phyloP scores from a whole-genome alignment of 1,139 yeast species.

The Yamadazyma sp. region DNA sequence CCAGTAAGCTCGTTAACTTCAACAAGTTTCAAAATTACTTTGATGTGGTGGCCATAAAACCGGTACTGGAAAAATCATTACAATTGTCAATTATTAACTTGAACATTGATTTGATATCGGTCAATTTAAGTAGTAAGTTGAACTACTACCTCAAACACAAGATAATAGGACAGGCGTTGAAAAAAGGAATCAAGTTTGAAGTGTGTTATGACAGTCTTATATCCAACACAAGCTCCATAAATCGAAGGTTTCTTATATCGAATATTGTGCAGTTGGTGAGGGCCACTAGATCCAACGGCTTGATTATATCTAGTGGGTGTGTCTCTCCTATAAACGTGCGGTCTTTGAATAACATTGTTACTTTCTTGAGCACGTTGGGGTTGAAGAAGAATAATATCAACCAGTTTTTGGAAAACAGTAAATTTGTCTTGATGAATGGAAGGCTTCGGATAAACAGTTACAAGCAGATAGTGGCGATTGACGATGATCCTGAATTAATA shows the following conservation, averaged over 20 bases:
- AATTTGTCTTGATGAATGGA: conserved; percentile 67
- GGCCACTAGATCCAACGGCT: conserved; percentile 77
- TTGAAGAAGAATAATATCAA: conserved; percentile 62
- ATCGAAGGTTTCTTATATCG: conserved; percentile 61
- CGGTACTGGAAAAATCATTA: conserved; percentile 75
- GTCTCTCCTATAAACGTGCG: conserved; percentile 57
- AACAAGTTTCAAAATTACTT: conserved; percentile 61
- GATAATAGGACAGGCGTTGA: conserved; percentile 78
- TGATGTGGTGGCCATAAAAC: conserved; percentile 82
- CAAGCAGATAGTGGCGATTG: conserved; percentile 62
- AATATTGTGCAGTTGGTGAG: conserved; percentile 78
- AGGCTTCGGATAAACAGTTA: conserved; percentile 67
- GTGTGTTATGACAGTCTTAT: conserved; percentile 63
- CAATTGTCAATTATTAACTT: conserved; percentile 70
- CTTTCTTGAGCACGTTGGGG: conserved; percentile 69
- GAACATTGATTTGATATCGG: conserved; percentile 77
- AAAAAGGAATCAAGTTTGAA: conserved; percentile 81
- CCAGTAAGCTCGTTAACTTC: conserved; percentile 72
- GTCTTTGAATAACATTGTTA: conserved; percentile 66
- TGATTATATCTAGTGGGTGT: conserved; percentile 80
- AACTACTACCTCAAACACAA: conserved; percentile 84
- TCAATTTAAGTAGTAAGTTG: conserved; percentile 62
- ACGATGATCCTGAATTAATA: conserved; percentile 25
- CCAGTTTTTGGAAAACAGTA: conserved; percentile 60
- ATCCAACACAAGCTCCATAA: conserved; percentile 24